Evolutionary conservation across 2,329 filamentous ascomycete genomes (phyloP).

Genomic region (Venturia aucupariae): DNA sequence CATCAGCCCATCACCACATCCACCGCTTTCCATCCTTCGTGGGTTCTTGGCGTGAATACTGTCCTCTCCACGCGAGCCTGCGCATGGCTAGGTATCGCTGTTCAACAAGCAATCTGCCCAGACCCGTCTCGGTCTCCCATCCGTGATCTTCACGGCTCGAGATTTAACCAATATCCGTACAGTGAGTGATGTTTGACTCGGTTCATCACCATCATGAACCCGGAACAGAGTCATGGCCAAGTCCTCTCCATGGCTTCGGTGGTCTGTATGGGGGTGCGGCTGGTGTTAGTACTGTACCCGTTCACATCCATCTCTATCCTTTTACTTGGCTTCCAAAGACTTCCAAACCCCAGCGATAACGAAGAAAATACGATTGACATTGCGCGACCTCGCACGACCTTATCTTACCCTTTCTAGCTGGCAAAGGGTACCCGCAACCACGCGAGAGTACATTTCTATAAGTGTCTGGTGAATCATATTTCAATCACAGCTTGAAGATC

Average conservation of each 20-base stretch:
- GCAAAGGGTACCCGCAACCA: neutral
- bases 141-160: neutral
- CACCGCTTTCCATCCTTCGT: too few relatives aligned
- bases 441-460: neutral
- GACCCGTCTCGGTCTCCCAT: neutral
- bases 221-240: neutral
- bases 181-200: neutral
- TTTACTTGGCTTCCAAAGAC: too few relatives aligned
- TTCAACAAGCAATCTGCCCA: neutral
- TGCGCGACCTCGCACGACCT: neutral
- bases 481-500: neutral
- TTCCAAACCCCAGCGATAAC: neutral
- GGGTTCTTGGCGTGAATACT: neutral
- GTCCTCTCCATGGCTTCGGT: neutral
- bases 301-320: too few relatives aligned
- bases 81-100: too few relatives aligned
- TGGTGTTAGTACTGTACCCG: too few relatives aligned
- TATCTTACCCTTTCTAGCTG: neutral
- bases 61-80: neutral
- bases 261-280: too few relatives aligned
- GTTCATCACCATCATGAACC: neutral
- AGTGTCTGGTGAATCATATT: neutral
- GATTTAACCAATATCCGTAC: too few relatives aligned
- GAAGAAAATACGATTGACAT: neutral
- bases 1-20: neutral